phyloP scores from a whole-genome alignment of 148 eudicot species.

The Chenopodium formosanum region DNA sequence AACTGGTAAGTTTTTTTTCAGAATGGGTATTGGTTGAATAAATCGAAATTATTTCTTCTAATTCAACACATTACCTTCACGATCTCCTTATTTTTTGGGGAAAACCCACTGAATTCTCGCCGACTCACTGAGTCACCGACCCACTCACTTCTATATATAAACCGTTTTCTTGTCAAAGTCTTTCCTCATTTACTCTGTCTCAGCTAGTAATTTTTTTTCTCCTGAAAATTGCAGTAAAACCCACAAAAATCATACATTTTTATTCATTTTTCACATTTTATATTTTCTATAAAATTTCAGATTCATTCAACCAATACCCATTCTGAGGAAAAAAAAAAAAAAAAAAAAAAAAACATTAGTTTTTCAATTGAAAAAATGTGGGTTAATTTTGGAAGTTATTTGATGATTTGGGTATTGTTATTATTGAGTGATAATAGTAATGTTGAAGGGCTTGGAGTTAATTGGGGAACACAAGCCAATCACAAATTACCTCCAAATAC shows the following conservation, averaged over 20 bases:
- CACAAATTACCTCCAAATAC: constrained; percentile 46
- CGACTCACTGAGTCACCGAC: not conserved
- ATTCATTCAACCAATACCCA: not conserved
- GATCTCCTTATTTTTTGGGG: constrained; percentile 10
- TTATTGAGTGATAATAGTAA: not conserved
- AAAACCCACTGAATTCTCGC: not conserved
- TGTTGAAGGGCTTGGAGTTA: constrained; percentile 67
- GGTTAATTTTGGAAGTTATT: not conserved
- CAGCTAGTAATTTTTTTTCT: not conserved
- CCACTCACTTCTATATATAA: not conserved
- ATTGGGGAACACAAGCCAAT: constrained; percentile 80
- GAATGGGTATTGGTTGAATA: not conserved
- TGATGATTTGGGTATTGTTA: not conserved
- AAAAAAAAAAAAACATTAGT: not conserved
- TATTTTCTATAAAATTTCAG: not conserved
- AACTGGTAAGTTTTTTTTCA: not conserved
- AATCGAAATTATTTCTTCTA: not conserved
- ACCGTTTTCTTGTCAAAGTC: not conserved
- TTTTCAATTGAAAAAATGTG: constrained; percentile 9
- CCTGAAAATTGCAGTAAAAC: not conserved
- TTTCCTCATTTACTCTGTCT: not conserved
- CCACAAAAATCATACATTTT: not conserved
- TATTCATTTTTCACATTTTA: not conserved
- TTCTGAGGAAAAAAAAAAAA: no score
- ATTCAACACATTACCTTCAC: not conserved